These are phyloP conservation scores for Linum lewisii DNA, from an alignment of 345 rosid species.

Conservation along the genomic window DNA sequence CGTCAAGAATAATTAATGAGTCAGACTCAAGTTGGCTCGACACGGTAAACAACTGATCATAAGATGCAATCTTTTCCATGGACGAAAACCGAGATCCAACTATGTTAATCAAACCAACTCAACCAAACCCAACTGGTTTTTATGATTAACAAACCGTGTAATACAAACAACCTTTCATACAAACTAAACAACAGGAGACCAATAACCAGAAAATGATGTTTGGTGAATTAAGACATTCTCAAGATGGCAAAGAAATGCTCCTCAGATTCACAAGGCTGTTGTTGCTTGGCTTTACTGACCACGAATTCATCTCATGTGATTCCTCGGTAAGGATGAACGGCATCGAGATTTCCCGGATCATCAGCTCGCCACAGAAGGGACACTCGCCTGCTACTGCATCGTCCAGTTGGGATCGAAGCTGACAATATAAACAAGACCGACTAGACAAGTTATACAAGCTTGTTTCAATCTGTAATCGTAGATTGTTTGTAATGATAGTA, in stretches of 20 bases:
- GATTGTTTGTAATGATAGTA: neutral
- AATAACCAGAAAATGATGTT: neutral
- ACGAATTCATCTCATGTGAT: conserved; percentile 51
- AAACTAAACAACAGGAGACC: neutral
- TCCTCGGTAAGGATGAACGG: conserved; percentile 72
- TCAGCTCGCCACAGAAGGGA: conserved; percentile 91
- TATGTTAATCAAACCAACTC: too few relatives aligned
- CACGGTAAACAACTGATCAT: too few relatives aligned
- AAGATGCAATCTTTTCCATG: too few relatives aligned
- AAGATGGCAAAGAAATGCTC: conserved; percentile 45
- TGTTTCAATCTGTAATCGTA: too few relatives aligned
- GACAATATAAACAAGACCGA: conserved; percentile 16
- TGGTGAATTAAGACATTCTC: neutral
- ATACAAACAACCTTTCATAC: too few relatives aligned
- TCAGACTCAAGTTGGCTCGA: too few relatives aligned
- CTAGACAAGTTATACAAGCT: neutral
- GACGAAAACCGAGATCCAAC: too few relatives aligned
- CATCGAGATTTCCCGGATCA: conserved; percentile 69
- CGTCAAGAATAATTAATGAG: too few relatives aligned
- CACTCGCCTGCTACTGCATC: conserved; percentile 94
- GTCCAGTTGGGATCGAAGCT: conserved; percentile 87
- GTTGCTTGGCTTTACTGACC: conserved; percentile 66
- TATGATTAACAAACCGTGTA: too few relatives aligned
- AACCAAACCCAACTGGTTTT: too few relatives aligned
- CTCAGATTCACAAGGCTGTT: conserved; percentile 45